Percentiles rank a stretch among this genome's conserved stretches.
Conservation (phyloP, 2,329 filamentous ascomycete species). For the Penicillium sp. region DNA sequence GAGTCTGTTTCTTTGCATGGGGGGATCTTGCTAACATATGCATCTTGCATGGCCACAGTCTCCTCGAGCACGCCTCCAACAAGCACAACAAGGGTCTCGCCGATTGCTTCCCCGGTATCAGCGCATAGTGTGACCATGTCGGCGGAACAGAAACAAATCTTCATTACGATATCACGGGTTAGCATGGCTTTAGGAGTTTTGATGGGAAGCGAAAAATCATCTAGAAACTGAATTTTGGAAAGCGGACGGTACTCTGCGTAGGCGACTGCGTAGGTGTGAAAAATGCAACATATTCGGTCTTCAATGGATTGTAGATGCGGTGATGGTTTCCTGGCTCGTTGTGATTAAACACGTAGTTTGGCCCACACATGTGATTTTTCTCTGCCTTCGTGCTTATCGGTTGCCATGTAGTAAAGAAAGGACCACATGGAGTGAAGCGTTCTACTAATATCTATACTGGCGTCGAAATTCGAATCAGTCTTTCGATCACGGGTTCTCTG, state of each 20-base stretch:
- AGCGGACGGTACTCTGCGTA: not conserved
- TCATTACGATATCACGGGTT: slow-evolving; percentile 13
- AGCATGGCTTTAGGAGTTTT: slow-evolving; percentile 14
- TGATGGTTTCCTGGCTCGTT: not conserved
- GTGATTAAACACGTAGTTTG: not conserved
- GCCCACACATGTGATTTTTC: not conserved
- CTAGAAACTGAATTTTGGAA: slow-evolving; percentile 2
- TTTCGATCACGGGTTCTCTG: too few species aligned
- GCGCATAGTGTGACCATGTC: slow-evolving; percentile 2
- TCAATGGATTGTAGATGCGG: not conserved
- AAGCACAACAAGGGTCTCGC: slow-evolving; percentile 72
- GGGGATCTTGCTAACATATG: slow-evolving; percentile 8
- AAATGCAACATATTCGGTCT: not conserved
- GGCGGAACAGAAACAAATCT: not conserved
- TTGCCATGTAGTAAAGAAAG: not conserved
- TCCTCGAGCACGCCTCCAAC: slow-evolving; percentile 70
- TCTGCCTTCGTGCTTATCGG: not conserved
- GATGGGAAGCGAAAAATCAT: slow-evolving; percentile 4
- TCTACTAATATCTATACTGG: too few species aligned
- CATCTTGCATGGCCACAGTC: slow-evolving; percentile 24
- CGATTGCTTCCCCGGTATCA: slow-evolving; percentile 64
- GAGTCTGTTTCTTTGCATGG: too few species aligned
- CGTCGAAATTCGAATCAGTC: too few species aligned
- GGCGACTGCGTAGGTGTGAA: not conserved
- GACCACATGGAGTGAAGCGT: too few species aligned